These are phyloP conservation scores for Pseudogymnoascus sp. DNA, from an alignment of 2,329 filamentous ascomycete species.

Conservation along the genomic window DNA sequence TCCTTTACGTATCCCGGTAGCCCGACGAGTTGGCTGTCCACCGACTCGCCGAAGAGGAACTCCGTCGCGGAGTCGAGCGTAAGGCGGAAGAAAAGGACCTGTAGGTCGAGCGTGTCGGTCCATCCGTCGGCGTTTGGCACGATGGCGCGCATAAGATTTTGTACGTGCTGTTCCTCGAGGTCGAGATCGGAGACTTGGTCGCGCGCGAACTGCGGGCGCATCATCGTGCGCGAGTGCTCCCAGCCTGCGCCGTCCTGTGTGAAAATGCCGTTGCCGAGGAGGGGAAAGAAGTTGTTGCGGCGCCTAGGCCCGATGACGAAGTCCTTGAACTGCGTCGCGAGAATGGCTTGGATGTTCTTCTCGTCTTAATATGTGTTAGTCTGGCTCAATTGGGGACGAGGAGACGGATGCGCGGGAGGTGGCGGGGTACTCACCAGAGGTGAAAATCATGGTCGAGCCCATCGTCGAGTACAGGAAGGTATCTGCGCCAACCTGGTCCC, in stretches of 20 bases:
- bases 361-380: conserved; percentile 17
- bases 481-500: conserved; percentile 27
- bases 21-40: conserved; percentile 30
- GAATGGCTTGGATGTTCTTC: conserved; percentile 46
- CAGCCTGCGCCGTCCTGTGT: conserved; percentile 26
- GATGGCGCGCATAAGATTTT: conserved; percentile 48
- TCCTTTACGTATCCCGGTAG: conserved; percentile 10
- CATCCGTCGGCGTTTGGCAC: conserved; percentile 44
- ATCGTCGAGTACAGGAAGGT: conserved; percentile 23
- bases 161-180: conserved; percentile 61
- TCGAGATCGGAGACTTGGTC: conserved; percentile 57
- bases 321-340: conserved; percentile 44
- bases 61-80: conserved; percentile 44
- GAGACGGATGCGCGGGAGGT: conserved; percentile 27
- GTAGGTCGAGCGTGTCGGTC: conserved; percentile 46
- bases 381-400: conserved; percentile 39
- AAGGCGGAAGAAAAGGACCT: conserved; percentile 53
- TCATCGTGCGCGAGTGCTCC: conserved; percentile 33
- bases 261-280: conserved; percentile 28
- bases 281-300: conserved; percentile 40
- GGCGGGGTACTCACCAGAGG: conserved; percentile 20
- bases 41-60: conserved; percentile 50
- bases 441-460: conserved; percentile 18
- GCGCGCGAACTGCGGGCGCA: conserved; percentile 46
- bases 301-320: conserved; percentile 45